A percentile compares a stretch with the other conserved stretches of the same genome.
Evolutionary conservation across 1,284 basidiomycete genomes (phyloP).

Genomic region (Flammula alnicola): DNA sequence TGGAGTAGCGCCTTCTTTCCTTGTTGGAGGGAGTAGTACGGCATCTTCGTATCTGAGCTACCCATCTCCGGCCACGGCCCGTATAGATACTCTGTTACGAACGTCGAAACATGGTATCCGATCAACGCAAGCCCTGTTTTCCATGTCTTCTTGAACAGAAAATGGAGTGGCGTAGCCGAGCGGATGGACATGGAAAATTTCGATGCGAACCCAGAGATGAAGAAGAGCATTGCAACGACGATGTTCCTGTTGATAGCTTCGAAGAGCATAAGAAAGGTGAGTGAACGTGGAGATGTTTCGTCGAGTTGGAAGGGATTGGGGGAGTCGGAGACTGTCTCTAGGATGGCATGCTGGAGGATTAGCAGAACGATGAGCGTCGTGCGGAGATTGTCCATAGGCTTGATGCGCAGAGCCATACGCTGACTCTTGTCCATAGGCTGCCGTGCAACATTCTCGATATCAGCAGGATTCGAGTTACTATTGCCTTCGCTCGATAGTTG

Average conservation of each 20-base stretch:
- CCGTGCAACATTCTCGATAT: no score
- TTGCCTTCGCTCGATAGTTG: no score
- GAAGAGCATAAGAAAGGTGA: conserved; percentile 7
- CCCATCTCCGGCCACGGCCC: neutral
- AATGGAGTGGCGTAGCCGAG: conserved; percentile 1
- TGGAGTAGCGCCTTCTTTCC: conserved; percentile 4
- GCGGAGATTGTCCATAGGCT: conserved; percentile 20
- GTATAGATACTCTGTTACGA: neutral
- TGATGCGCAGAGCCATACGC: no score
- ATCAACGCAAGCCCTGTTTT: neutral
- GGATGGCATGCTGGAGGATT: conserved; percentile 14
- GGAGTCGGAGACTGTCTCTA: conserved; percentile 12
- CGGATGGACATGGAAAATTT: conserved; percentile 5
- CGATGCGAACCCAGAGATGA: conserved; percentile 16
- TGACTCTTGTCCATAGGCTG: no score
- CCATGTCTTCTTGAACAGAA: conserved; percentile 5
- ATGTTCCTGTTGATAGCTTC: conserved; percentile 7
- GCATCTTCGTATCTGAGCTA: neutral
- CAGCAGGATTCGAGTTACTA: no score
- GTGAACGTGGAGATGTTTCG: neutral
- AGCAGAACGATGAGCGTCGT: conserved; percentile 15
- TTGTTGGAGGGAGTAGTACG: conserved; percentile 7
- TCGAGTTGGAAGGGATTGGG: neutral
- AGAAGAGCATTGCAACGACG: conserved; percentile 17
- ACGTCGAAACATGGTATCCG: neutral